Conservation (phyloP, 2,329 filamentous ascomycete genomes). For the Tolypocladium pustulatum region DNA sequence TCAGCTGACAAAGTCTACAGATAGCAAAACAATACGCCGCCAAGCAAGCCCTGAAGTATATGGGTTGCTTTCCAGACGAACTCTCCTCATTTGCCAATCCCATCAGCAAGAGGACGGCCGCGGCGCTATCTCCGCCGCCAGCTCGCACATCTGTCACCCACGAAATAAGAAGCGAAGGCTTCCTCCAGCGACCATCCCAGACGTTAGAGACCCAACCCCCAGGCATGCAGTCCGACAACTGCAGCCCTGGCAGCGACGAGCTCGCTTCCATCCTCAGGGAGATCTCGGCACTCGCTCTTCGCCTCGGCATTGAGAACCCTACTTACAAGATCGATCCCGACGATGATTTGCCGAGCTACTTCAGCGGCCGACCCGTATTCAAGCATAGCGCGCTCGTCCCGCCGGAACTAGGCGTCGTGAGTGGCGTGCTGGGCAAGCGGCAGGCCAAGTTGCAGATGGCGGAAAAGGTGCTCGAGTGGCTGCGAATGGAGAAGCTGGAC, state of each 20-base stretch:
- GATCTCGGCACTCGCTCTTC: constrained; percentile 20
- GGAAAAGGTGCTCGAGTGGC: constrained; percentile 23
- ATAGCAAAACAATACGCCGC: constrained; percentile 44
- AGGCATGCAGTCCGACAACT: background rate
- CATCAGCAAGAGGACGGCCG: background rate
- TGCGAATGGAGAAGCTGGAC: constrained; percentile 16
- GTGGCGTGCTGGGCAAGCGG: constrained; percentile 20
- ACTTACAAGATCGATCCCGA: constrained; percentile 20
- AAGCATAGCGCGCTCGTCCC: constrained; percentile 18
- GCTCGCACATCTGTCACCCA: background rate
- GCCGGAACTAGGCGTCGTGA: constrained; percentile 20
- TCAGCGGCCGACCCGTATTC: constrained; percentile 24
- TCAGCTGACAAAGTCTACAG: constrained; percentile 7
- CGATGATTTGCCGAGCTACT: constrained; percentile 16
- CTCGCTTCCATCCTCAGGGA: constrained; percentile 9
- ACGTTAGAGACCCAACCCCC: background rate
- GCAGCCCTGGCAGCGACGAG: background rate
- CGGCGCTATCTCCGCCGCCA: background rate
- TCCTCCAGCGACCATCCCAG: background rate
- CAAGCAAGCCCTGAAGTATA: constrained; percentile 32
- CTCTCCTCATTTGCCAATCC: background rate
- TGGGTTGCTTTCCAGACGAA: constrained; percentile 9
- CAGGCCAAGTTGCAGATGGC: constrained; percentile 28
- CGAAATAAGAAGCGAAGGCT: constrained; percentile 1
- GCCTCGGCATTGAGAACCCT: constrained; percentile 21